Conservation (phyloP, 768 basidiomycete species). For the Coprinopsis strossmayeri region DNA sequence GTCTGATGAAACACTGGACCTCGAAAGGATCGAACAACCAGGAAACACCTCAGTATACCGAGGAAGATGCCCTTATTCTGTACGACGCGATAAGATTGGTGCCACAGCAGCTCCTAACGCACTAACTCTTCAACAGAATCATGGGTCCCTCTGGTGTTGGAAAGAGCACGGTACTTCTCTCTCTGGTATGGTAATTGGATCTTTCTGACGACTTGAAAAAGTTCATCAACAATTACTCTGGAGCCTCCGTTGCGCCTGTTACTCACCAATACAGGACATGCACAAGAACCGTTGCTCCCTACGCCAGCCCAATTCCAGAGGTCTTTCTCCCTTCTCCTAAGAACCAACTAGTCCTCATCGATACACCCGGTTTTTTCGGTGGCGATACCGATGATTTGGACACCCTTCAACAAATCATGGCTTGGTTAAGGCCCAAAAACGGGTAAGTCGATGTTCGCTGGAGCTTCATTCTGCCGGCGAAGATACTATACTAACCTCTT, state of each 20-base stretch:
- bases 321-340: neutral
- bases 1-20: neutral
- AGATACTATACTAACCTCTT: neutral
- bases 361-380: conserved; percentile 8
- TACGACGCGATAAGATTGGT: neutral
- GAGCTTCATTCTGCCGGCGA: neutral
- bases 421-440: neutral
- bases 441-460: neutral
- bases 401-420: neutral
- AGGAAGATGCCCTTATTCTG: neutral
- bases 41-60: neutral
- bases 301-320: neutral
- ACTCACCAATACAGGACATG: conserved; percentile 1
- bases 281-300: neutral
- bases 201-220: neutral
- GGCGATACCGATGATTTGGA: conserved; percentile 1
- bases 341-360: conserved; percentile 3
- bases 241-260: neutral
- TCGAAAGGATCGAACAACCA: neutral
- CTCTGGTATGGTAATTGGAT: neutral
- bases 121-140: neutral
- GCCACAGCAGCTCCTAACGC: neutral
- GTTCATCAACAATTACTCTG: conserved; percentile 9
- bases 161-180: conserved; percentile 6
- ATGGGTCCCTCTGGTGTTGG: conserved; percentile 5